Base-by-base conservation (phyloP, 2,329 filamentous ascomycete species). In the Cladosporium sp. region DNA sequence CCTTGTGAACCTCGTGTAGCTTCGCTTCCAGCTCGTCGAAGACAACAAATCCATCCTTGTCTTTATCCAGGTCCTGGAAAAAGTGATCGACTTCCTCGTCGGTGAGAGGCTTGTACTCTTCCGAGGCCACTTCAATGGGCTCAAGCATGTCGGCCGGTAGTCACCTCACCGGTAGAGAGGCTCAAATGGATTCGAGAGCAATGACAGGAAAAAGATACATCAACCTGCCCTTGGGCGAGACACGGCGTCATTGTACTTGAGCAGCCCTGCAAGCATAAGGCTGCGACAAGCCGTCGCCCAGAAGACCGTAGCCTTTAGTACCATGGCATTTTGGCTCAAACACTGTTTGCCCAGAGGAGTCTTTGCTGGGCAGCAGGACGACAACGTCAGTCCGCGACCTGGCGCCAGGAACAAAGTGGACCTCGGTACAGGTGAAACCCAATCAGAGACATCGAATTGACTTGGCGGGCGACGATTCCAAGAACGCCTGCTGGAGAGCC, bases 11-110 rank as follows among this genome's bases (percentile, higher is more conserved):
- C 34, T 75, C 62, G 36, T 81, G 76, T 2, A 82, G 70, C 54
- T 79, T 80, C 4, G 64, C 66, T 57, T 80, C 77, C 24, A 81
- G 58, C 55, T 81, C 78, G 47, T 62, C 61, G 58, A 79, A 80
- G 50, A 75, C 73, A 51, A 82, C 75, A 56, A 65, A 67, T 11
- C 78, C 78, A 60, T 81, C 73, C 17, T 69, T 68, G 53, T 80
- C 70, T 54, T 71, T 69, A 57, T 81, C 78, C 3, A 82, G 65
- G 24, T 77, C 74, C 51, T 79, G 68, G 36, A 82, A 66, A 47
- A 82, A 82, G 3, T 68, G 60, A 6, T 73, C 63, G 41, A 81
- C 77, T 57, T 82, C 78, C 6, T 74, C 67, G 43, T 79, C 70
- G 40, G 62, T 69, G 40, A 77, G 65, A 41, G 42, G 47, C 22